Percentiles rank a stretch among this genome's conserved stretches.
Evolutionary conservation across 73 alveolate genomes (phyloP).

Genomic region (Stentor coeruleus): DNA sequence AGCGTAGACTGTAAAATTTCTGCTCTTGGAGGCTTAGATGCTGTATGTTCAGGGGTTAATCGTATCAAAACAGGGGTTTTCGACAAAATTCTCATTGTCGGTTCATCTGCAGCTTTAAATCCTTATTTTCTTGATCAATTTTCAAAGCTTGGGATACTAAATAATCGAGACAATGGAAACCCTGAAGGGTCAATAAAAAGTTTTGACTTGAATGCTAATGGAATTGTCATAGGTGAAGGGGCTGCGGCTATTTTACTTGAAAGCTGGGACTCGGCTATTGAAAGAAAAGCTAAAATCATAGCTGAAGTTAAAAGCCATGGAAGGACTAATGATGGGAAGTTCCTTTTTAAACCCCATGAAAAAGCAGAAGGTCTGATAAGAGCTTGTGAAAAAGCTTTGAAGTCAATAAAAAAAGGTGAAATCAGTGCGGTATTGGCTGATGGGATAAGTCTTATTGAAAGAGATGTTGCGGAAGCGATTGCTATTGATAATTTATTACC

Average conservation of each 20-base stretch:
- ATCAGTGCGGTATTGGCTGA: neutral
- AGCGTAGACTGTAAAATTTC: neutral
- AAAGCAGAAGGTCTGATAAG: neutral
- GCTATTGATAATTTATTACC: neutral
- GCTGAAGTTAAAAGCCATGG: neutral
- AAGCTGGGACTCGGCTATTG: neutral
- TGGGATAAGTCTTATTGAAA: neutral
- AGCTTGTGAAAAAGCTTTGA: neutral
- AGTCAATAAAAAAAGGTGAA: neutral
- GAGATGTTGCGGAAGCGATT: neutral
- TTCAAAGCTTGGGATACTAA: neutral
- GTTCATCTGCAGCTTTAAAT: neutral
- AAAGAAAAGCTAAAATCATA: neutral
- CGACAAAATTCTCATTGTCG: neutral
- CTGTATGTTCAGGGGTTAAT: neutral
- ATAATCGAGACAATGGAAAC: neutral
- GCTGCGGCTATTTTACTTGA: slow-evolving; percentile 14
- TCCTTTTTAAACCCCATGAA: slow-evolving; percentile 2
- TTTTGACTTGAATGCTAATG: neutral
- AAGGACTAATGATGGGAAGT: slow-evolving; percentile 5
- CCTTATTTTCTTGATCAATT: neutral
- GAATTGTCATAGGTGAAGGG: slow-evolving; percentile 20
- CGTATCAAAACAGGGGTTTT: neutral
- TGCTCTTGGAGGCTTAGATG: neutral
- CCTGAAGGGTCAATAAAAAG: neutral